A percentile compares a stretch with the other conserved stretches of the same genome.
Evolutionary conservation across 2,329 filamentous ascomycete genomes (phyloP).

Genomic region (Penicillium rolfsii): DNA sequence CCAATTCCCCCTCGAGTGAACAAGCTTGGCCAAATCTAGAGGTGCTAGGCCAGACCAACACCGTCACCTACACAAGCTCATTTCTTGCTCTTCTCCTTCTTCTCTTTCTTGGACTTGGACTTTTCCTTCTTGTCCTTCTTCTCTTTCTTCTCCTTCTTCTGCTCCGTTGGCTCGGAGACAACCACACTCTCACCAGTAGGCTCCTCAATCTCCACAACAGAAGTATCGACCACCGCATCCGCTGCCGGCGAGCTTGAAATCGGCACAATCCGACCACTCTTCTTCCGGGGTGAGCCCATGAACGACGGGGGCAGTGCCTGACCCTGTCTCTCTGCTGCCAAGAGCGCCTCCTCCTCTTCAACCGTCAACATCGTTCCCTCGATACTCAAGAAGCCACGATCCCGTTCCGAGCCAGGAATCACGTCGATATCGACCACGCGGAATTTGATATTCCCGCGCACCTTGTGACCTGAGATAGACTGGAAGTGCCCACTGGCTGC

Average conservation of each 20-base stretch:
- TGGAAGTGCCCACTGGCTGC: slow-evolving; percentile 72
- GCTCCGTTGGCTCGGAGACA: slow-evolving; percentile 5
- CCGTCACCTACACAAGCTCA: not conserved
- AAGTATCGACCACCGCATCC: slow-evolving; percentile 19
- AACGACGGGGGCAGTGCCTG: slow-evolving; percentile 37
- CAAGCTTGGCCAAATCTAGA: not conserved
- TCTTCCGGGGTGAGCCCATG: slow-evolving; percentile 15
- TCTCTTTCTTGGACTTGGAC: slow-evolving; percentile 19
- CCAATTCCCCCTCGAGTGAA: not conserved
- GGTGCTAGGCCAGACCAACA: too few species aligned
- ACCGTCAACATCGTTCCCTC: slow-evolving; percentile 81
- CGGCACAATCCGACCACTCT: slow-evolving; percentile 28
- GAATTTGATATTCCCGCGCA: slow-evolving; percentile 74
- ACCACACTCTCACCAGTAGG: slow-evolving; percentile 12
- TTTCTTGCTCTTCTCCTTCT: slow-evolving; percentile 21
- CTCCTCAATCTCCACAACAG: slow-evolving; percentile 25
- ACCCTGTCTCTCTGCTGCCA: slow-evolving; percentile 55
- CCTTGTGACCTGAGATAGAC: slow-evolving; percentile 68
- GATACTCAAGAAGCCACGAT: slow-evolving; percentile 78
- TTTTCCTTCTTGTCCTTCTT: slow-evolving; percentile 22
- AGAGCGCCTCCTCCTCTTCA: slow-evolving; percentile 65
- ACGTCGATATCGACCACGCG: slow-evolving; percentile 80
- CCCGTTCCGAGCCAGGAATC: slow-evolving; percentile 68
- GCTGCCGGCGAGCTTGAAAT: slow-evolving; percentile 19
- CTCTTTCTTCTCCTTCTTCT: slow-evolving; percentile 11